phyloP scores from a whole-genome alignment of 192 early-diverging fungal species.

The Backusella tarrabulga region DNA sequence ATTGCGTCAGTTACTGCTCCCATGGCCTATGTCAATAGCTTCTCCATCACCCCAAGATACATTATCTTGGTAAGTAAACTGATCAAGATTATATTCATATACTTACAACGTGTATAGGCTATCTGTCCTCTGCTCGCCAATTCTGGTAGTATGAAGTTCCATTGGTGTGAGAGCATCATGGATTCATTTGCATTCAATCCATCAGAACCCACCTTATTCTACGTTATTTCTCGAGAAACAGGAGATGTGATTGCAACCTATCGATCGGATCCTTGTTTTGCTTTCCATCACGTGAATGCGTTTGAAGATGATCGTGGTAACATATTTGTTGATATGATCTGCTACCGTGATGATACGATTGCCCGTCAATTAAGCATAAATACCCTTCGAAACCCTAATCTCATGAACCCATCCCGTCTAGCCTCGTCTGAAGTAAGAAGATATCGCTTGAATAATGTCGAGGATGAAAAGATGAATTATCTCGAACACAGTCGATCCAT shows the following conservation, averaged over 20 bases:
- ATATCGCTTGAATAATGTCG: not conserved
- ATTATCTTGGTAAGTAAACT: conserved; percentile 57
- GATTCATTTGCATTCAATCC: conserved; percentile 68
- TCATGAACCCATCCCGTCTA: not conserved
- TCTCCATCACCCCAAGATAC: conserved; percentile 71
- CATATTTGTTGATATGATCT: conserved; percentile 50
- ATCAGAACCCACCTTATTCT: conserved; percentile 57
- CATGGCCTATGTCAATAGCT: conserved; percentile 73
- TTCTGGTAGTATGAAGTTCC: conserved; percentile 59
- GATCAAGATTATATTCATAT: not conserved
- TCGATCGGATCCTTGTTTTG: conserved; percentile 58
- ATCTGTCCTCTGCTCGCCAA: conserved; percentile 56
- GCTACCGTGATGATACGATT: conserved; percentile 60
- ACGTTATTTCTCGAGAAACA: conserved; percentile 72
- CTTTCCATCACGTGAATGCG: conserved; percentile 64
- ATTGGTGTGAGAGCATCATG: conserved; percentile 70
- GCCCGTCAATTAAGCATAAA: conserved; percentile 54
- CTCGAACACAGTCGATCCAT: not conserved
- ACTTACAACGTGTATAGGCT: not conserved
- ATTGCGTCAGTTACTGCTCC: conserved; percentile 64
- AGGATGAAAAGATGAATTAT: not conserved
- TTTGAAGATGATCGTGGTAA: conserved; percentile 60
- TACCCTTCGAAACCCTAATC: conserved; percentile 45
- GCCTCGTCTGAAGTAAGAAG: conserved; percentile 8
- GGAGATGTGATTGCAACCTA: conserved; percentile 67